Percentiles rank a stretch among this genome's conserved stretches.
Evolutionary conservation across 2,329 filamentous ascomycete genomes (phyloP).

Genomic region (Clarireedia hainanense): DNA sequence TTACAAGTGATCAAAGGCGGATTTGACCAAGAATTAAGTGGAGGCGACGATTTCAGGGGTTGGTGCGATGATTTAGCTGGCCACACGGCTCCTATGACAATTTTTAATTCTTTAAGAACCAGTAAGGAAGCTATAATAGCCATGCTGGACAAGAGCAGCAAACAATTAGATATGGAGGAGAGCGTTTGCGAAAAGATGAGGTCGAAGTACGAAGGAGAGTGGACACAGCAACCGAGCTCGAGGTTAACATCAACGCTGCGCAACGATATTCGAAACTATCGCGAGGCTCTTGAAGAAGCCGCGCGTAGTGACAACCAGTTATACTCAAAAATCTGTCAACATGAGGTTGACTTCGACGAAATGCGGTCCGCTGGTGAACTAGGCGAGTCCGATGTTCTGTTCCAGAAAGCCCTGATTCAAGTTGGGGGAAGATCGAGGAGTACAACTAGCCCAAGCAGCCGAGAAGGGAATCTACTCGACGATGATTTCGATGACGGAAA

Average conservation of each 20-base stretch:
- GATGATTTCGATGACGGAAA: conserved; percentile 80
- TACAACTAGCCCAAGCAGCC: conserved; percentile 48
- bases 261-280: conserved; percentile 80
- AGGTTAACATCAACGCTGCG: conserved; percentile 80
- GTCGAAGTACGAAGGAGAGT: conserved; percentile 90
- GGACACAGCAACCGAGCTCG: conserved; percentile 94
- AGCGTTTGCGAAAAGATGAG: conserved; percentile 99
- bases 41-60: conserved; percentile 83
- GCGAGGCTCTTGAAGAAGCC: conserved; percentile 83
- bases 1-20: conserved; percentile 89
- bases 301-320: conserved; percentile 78
- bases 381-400: conserved; percentile 80
- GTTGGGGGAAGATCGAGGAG: conserved; percentile 53
- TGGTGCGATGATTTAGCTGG: conserved; percentile 93
- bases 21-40: conserved; percentile 78
- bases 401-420: conserved; percentile 78
- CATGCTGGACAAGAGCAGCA: conserved; percentile 70
- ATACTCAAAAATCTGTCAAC: conserved; percentile 74
- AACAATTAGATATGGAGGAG: conserved; percentile 93
- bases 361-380: conserved; percentile 86
- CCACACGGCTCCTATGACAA: conserved; percentile 68
- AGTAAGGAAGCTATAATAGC: conserved; percentile 70
- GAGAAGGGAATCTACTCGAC: conserved; percentile 75
- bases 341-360: conserved; percentile 84
- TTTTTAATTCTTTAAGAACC: conserved; percentile 70